phyloP scores from a whole-genome alignment of 2,329 filamentous ascomycete species.

The Fusarium pininemorale region DNA sequence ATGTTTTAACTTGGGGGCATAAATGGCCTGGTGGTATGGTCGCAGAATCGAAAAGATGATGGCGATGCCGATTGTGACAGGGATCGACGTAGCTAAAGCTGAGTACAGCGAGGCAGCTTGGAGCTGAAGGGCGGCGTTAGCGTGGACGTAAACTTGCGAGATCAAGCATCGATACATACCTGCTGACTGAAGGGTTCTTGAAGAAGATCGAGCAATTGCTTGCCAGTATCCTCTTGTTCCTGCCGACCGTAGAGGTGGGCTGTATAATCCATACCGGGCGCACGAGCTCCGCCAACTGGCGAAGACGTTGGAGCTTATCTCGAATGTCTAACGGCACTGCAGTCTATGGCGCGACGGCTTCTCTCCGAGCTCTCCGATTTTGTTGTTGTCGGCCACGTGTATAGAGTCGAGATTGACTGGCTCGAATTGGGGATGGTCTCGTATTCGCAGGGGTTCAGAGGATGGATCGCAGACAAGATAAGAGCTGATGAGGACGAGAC shows the following conservation, averaged over 20 bases:
- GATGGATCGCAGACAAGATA: conserved; percentile 5
- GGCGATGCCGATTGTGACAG: conserved; percentile 76
- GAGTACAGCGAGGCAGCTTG: conserved; percentile 70
- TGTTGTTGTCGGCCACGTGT: background rate
- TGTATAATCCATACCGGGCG: conserved; percentile 37
- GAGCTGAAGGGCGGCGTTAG: conserved; percentile 36
- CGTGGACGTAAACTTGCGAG: background rate
- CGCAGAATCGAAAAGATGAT: conserved; percentile 88
- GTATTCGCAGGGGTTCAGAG: conserved; percentile 25
- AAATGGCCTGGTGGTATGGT: conserved; percentile 90
- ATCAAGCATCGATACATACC: conserved; percentile 47
- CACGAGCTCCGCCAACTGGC: conserved; percentile 39
- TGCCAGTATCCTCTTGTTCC: conserved; percentile 45
- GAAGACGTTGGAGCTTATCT: conserved; percentile 30
- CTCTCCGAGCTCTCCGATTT: background rate
- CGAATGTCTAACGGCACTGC: background rate
- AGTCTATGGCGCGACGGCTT: background rate
- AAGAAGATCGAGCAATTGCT: conserved; percentile 59
- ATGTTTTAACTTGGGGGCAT: conserved; percentile 93
- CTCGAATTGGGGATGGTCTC: conserved; percentile 5
- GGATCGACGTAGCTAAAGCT: conserved; percentile 82
- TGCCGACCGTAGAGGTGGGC: conserved; percentile 19
- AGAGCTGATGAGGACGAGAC: conserved; percentile 5
- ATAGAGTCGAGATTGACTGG: conserved; percentile 2
- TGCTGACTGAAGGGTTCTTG: conserved; percentile 60